Evolutionary conservation across 371 early-diverging fungal genomes (phyloP), one percentile per base, ranked within the genome.

Genomic region (Chytridiales sp.): DNA sequence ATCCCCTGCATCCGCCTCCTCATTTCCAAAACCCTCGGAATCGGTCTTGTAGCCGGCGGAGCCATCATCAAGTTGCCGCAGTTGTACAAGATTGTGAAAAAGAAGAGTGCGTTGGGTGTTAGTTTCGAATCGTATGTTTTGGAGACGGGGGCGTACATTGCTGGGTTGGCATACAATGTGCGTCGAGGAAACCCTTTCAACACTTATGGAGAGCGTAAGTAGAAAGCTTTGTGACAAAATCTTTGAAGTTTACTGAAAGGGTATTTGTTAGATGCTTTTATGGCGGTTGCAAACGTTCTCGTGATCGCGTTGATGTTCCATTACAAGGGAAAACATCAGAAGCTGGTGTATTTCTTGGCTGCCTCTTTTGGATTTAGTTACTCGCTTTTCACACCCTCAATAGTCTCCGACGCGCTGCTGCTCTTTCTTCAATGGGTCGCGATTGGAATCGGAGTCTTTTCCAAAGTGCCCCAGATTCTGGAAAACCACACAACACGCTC

Each of bases 21-120:
- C n/a, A 59, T 94, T 52, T 91, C 92, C 35, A 97, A 96, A 72
- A 92, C 81, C 0, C 84, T 98, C 6, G 93, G 97, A 0, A 47
- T 95, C 11, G 96, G 92, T 21, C 93, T 98, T 58, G 93, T 97
- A 15, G 69, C 85, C 3, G 94, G 93, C 36, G 92, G 94, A 0
- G 84, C 89, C 39, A 85, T 97, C 26, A 87, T 97, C 62, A 98
- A 98, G 75, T 76, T 97, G 22, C 98, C 98, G 1, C 97, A 98
- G 76, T 92, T 98, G 50, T 52, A 89, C 59, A 96, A 94, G 61
- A 94, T 97, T 29, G 34, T 93, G 34, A 59, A 64, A 31, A 75
- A 85, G 26, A 55, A 70, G 34, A 88, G 90, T 11, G 89, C 86
- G 3, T 70, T 82, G 36, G 97, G 98, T 3, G 74, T 98, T 50